Base-by-base conservation (phyloP, 257 asterid genomes). In the Salvia miltiorrhiza region DNA sequence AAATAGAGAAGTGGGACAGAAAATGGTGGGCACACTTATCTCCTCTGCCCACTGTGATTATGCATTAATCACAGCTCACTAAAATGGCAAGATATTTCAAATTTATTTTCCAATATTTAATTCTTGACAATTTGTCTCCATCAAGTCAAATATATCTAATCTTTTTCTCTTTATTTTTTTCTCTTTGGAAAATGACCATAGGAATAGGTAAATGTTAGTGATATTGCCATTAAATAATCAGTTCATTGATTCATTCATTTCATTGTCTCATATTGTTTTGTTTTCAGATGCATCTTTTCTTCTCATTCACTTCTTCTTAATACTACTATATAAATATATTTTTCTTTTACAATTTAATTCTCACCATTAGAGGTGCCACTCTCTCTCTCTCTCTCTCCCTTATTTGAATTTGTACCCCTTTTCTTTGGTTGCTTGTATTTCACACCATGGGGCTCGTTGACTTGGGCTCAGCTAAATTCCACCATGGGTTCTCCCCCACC, bases 401-500 rank as follows among this genome's bases (percentile, higher is more conserved):
- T 1, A 7, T 52, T 45, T 45, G 9, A 53, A 5, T 54, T 24
- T 2, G 58, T 50, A 30, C 3, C 48, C 21, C 23, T 28, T 30
- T 23, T 12, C 5, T 52, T 43, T 60, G 14, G 43, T 40, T 56
- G 63, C 70, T 54, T 67, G 58, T 53, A 47, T 70, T 67, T 67
- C 17, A 26, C 54, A 43, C 43, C 57, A 68, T 67, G 78, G 73
- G 76, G 41, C 54, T 71, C 74, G 41, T 54, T 48, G 73, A 70
- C 77, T 52, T 69, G 69, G 61, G 48, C 53, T 43, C 60, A 54
- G 55, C 79, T 71, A 75, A 77, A 62, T 73, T 63, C 78, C 81
- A 62, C 61, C 63, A 65, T 60, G 76, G 80, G 11, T 66, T 76
- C 76, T 64, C 72, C 61, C 67, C 81, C 73, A 77, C 82, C 66